Evolutionary conservation across 805 yeast species (phyloP).

Genomic region (Candida stauntonica): DNA sequence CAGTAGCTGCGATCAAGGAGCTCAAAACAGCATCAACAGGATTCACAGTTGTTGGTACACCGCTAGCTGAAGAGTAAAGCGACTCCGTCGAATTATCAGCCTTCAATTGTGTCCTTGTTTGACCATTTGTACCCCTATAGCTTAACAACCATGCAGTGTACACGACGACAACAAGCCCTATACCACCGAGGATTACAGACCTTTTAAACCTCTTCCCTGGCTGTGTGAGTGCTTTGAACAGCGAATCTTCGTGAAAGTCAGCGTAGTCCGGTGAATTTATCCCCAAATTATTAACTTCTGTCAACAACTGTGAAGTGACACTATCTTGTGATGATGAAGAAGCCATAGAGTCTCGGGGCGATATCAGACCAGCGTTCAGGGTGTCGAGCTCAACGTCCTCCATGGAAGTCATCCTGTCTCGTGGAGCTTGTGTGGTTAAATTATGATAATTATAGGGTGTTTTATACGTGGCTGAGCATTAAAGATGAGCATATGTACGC

Average conservation of each 20-base stretch:
- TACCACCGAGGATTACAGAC: conserved; percentile 1
- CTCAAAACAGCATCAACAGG: conserved; percentile 1
- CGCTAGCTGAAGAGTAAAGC: neutral
- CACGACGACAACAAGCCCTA: conserved; percentile 2
- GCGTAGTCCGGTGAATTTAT: conserved; percentile 5
- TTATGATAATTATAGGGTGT: too few species aligned
- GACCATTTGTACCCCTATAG: conserved; percentile 5
- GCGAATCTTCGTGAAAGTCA: conserved; percentile 7
- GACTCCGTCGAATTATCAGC: neutral
- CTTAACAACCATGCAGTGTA: conserved; percentile 15
- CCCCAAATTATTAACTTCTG: conserved; percentile 9
- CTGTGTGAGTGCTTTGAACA: conserved; percentile 3
- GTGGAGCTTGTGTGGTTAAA: too few species aligned
- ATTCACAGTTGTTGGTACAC: neutral
- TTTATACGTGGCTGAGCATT: too few species aligned
- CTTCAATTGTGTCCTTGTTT: neutral
- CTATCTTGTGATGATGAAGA: conserved; percentile 8
- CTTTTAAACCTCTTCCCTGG: conserved; percentile 8
- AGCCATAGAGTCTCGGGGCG: neutral
- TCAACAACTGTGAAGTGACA: conserved; percentile 7
- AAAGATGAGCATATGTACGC: too few species aligned
- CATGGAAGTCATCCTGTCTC: neutral
- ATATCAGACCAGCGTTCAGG: neutral
- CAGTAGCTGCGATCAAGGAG: neutral
- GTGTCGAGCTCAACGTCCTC: conserved; percentile 7